A percentile compares a stretch with the other conserved stretches of the same genome.
These are phyloP conservation scores for Carex pumila DNA, from an alignment of 176 grass and related monocot species.

Conservation along the genomic window DNA sequence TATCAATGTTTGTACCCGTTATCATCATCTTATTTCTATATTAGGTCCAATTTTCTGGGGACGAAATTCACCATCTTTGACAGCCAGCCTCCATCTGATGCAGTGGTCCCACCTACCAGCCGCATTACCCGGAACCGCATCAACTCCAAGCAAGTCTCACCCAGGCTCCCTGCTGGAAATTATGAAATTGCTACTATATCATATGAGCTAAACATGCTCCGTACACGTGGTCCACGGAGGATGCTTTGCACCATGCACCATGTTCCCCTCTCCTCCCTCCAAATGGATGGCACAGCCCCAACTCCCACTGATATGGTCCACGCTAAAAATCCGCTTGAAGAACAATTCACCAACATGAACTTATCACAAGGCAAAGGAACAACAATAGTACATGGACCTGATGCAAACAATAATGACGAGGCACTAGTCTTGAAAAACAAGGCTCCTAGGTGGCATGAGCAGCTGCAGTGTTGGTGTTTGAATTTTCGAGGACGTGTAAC, in stretches of 20 bases:
- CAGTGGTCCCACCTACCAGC: slow-evolving; percentile 39
- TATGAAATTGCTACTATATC: slow-evolving; percentile 72
- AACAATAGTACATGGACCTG: slow-evolving; percentile 24
- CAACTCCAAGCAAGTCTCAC: slow-evolving; percentile 89
- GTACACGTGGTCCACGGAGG: slow-evolving; percentile 88
- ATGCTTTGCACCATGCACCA: slow-evolving; percentile 93
- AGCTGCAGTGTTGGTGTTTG: slow-evolving; percentile 98
- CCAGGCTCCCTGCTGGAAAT: slow-evolving; percentile 74
- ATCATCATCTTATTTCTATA: slow-evolving; percentile 24
- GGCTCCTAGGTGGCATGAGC: slow-evolving; percentile 90
- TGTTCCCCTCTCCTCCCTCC: slow-evolving; percentile 55
- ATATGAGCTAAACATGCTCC: slow-evolving; percentile 90
- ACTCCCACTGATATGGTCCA: slow-evolving; percentile 66
- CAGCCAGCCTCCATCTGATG: slow-evolving; percentile 66
- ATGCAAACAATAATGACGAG: slow-evolving; percentile 9
- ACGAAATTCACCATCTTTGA: slow-evolving; percentile 97
- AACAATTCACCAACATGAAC: slow-evolving; percentile 28
- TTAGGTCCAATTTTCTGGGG: slow-evolving; percentile 91
- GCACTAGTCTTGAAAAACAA: slow-evolving; percentile 89
- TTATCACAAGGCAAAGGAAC: slow-evolving; percentile 48
- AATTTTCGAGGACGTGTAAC: slow-evolving; percentile 94
- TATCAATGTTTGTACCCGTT: not conserved
- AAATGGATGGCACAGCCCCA: slow-evolving; percentile 63
- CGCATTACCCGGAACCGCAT: slow-evolving; percentile 50
- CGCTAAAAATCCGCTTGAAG: slow-evolving; percentile 47